Percentiles rank a stretch among this genome's conserved stretches.
Evolutionary conservation across 1,284 basidiomycete species (phyloP).

Genomic region (Ustilago trichophora): DNA sequence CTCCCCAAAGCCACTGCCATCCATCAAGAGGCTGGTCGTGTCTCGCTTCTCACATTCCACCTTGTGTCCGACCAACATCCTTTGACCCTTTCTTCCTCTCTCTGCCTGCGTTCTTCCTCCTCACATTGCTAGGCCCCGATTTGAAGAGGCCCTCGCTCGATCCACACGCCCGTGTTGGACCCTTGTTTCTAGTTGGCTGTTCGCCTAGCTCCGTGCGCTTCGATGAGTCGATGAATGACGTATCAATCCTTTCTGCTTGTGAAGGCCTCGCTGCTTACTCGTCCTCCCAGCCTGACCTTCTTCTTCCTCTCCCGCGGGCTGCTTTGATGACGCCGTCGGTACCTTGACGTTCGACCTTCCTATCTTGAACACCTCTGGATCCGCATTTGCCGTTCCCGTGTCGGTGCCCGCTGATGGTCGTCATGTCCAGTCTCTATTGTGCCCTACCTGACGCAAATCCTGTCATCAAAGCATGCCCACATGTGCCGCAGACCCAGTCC

Average conservation of each 20-base stretch:
- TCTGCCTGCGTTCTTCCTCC: background rate
- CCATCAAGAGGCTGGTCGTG: slow-evolving; percentile 2
- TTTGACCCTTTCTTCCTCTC: background rate
- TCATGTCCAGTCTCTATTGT: background rate
- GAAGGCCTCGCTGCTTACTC: background rate
- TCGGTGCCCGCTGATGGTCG: background rate
- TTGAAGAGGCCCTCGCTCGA: slow-evolving; percentile 9
- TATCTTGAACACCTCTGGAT: background rate
- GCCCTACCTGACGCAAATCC: background rate
- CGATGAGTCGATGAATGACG: slow-evolving; percentile 15
- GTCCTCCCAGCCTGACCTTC: background rate
- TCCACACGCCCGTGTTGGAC: slow-evolving; percentile 19
- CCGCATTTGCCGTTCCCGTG: background rate
- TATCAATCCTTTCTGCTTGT: background rate
- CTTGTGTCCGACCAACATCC: background rate
- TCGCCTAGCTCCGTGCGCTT: background rate
- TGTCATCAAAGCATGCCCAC: slow-evolving; percentile 3
- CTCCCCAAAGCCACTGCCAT: background rate
- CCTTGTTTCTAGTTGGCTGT: slow-evolving; percentile 16
- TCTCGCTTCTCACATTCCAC: slow-evolving; percentile 4
- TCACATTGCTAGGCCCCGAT: too few species aligned
- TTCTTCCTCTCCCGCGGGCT: slow-evolving; percentile 1
- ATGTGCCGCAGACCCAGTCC: background rate
- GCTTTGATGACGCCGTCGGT: slow-evolving; percentile 11
- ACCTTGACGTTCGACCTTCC: background rate